Conservation (phyloP, 2,329 filamentous ascomycete species). For the Aspergillus oerlinghausenensis region DNA sequence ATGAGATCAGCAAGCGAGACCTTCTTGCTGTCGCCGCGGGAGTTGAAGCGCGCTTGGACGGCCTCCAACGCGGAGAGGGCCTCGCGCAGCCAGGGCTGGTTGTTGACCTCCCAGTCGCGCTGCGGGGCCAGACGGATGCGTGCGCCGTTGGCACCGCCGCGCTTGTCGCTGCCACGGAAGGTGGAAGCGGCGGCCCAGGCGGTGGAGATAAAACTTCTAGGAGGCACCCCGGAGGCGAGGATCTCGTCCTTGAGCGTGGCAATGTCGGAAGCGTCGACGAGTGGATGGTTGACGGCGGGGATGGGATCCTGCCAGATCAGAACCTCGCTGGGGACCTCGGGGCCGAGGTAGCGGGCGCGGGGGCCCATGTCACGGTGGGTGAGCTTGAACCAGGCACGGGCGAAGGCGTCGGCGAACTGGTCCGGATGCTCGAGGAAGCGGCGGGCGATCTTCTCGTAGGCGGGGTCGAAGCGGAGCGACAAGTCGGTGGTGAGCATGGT, state of each 20-base stretch:
- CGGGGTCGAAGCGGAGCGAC: conserved; percentile 65
- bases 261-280: conserved; percentile 61
- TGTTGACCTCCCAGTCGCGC: conserved; percentile 70
- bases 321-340: conserved; percentile 66
- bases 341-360: conserved; percentile 64
- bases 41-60: conserved; percentile 65
- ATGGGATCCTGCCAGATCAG: conserved; percentile 73
- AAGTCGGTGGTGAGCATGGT: conserved; percentile 74
- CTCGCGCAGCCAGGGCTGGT: conserved; percentile 60
- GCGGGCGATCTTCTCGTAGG: conserved; percentile 70
- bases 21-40: conserved; percentile 56
- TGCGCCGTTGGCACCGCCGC: conserved; percentile 74
- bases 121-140: conserved; percentile 71
- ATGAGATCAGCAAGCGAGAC: conserved; percentile 76
- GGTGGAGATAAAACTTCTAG: conserved; percentile 58
- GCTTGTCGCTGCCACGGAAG: conserved; percentile 74
- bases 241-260: conserved; percentile 65
- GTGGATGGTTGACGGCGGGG: conserved; percentile 53
- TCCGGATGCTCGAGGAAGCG: conserved; percentile 65
- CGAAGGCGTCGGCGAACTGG: conserved; percentile 65
- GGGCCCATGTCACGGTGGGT: conserved; percentile 77
- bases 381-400: conserved; percentile 77
- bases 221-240: conserved; percentile 56
- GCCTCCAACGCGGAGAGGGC: conserved; percentile 59
- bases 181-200: conserved; percentile 69